Conservation (phyloP, 2,329 filamentous ascomycete genomes). For the Macrophomina phaseolina region DNA sequence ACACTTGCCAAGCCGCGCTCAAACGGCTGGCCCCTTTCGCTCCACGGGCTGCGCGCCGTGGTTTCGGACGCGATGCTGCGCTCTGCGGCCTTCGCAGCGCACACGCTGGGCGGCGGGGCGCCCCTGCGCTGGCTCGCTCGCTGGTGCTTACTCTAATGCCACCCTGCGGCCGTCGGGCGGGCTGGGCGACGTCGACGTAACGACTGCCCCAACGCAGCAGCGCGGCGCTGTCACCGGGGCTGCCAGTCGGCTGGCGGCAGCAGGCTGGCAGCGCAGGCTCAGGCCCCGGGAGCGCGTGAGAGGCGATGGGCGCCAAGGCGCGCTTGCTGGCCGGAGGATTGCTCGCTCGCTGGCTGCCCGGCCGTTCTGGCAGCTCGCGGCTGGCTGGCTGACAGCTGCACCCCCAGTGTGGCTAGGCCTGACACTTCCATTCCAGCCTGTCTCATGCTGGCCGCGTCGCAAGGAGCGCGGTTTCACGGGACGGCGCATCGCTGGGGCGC, state of each 20-base stretch:
- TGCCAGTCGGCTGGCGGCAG: neutral
- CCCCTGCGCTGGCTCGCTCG: neutral
- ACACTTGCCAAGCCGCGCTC: slow-evolving; percentile 20
- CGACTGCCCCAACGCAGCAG: neutral
- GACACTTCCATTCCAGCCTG: slow-evolving; percentile 13
- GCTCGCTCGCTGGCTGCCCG: neutral
- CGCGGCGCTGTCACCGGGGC: neutral
- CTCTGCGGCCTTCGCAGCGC: neutral
- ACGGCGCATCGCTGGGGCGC: slow-evolving; percentile 23
- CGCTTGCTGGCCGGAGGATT: neutral
- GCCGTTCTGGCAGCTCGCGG: slow-evolving; percentile 1
- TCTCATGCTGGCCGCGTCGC: slow-evolving; percentile 22
- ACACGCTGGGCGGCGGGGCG: neutral
- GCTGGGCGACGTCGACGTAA: no score
- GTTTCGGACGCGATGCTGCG: slow-evolving; percentile 24
- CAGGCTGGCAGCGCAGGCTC: neutral
- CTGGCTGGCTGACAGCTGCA: slow-evolving; percentile 9
- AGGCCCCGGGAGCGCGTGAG: neutral
- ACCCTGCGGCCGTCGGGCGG: no score
- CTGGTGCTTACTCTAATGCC: neutral
- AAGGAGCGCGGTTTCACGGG: slow-evolving; percentile 23
- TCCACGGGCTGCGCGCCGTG: slow-evolving; percentile 18
- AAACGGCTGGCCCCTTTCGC: slow-evolving; percentile 24
- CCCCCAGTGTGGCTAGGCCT: neutral
- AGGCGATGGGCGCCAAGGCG: neutral